Evolutionary conservation across 805 yeast species (phyloP), one percentile per base, ranked within the genome.

Genomic region (Ogataea corticis): DNA sequence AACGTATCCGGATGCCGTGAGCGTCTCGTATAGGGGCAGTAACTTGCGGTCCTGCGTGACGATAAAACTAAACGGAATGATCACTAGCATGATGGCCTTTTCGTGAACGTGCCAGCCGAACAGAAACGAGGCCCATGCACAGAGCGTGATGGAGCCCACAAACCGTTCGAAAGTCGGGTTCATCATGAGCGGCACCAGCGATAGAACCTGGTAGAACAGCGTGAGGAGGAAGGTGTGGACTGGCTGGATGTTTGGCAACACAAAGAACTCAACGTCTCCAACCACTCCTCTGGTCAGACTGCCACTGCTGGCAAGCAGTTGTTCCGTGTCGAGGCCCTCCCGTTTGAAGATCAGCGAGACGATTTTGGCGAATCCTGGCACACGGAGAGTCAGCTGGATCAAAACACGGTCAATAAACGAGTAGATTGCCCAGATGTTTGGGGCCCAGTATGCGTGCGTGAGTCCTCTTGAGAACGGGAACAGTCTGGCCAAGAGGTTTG

Each of bases 91-190:
- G n/a, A 94, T 80, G 0, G 98, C 98, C 74, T 94, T 94, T 66
- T 94, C 99, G 68, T 94, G 99, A 18, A 94, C 99, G 61, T 94
- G 98, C 97, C 98, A 94, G 4, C 99, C 99, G 67, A 94, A 94
- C 39, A 94, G 68, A 60, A 87, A 94, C 2, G 96, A 86, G 0
- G 96, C 83, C 67, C 80, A 88, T 3, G 95, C 98, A 67, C 98
- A 92, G 38, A 92, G 73, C 0, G 97, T 85, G 56, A 94, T 67
- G 1, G 91, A 79, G 0, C 96, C 97, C 14, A 91, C 64, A 55
- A 94, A 94, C 52, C 95, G 74, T 51, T 80, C 81, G 62, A 76
- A 87, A 2, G 82, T 81, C 4, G 97, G 96, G 45, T 79, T 80
- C 27, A 83, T 54, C 25, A 87, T 70, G 5, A 83, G 59, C 1